Conservation (phyloP, 768 basidiomycete genomes). For the Omphalotus guepiniiformis region DNA sequence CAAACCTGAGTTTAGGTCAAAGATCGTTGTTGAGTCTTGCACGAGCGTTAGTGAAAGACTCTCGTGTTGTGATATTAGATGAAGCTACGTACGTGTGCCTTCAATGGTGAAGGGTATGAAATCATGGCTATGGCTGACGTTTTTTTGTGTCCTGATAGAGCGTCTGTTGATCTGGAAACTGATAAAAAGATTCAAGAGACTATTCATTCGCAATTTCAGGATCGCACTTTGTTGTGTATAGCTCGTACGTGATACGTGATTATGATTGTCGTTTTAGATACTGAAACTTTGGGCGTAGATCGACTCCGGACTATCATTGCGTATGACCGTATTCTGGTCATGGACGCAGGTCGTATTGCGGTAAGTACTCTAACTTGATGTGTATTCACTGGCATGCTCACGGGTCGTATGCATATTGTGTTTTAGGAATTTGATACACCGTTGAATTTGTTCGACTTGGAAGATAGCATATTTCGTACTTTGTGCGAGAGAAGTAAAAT, state of each 20-base stretch:
- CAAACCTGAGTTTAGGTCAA: constrained; percentile 55
- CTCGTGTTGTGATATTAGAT: constrained; percentile 59
- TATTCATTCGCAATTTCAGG: constrained; percentile 53
- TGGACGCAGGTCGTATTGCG: constrained; percentile 54
- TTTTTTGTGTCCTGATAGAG: constrained; percentile 14
- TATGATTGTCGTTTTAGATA: background rate
- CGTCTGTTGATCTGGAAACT: constrained; percentile 59
- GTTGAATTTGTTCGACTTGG: constrained; percentile 39
- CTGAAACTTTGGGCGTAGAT: constrained; percentile 25
- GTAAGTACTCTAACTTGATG: constrained; percentile 18
- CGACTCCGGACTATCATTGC: constrained; percentile 60
- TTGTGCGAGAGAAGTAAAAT: constrained; percentile 58
- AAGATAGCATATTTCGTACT: constrained; percentile 52
- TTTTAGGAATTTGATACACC: constrained; percentile 57
- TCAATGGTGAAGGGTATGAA: too few relatives aligned
- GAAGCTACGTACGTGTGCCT: constrained; percentile 48
- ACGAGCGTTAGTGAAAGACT: constrained; percentile 60
- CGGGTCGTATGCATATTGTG: background rate
- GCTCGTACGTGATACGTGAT: constrained; percentile 36
- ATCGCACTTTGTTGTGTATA: constrained; percentile 60
- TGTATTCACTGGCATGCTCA: background rate
- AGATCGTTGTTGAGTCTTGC: constrained; percentile 60
- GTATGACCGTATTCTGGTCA: constrained; percentile 62
- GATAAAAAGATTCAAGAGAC: constrained; percentile 68
- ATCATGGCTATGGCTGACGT: background rate